Conservation (phyloP, 441 rosid species). For the Gossypium laxum region DNA sequence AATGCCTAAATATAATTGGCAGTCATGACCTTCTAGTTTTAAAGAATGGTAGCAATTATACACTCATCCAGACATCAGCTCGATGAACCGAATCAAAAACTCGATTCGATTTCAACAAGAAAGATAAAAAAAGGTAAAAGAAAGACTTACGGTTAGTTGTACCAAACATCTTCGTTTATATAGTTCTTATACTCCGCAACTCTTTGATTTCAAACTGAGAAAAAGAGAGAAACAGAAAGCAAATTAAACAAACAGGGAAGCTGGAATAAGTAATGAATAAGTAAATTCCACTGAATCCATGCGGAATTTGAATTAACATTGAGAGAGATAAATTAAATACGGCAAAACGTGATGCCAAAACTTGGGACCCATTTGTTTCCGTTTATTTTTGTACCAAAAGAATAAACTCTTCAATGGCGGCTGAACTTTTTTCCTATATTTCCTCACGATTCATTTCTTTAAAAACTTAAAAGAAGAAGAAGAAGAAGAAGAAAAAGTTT, state of each 20-base stretch:
- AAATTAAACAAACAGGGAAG: background rate
- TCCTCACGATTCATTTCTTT: background rate
- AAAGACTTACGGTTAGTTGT: conserved; percentile 45
- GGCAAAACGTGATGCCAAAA: background rate
- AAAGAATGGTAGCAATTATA: background rate
- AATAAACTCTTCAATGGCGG: background rate
- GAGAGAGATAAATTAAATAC: background rate
- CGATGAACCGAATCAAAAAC: background rate
- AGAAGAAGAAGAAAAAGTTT: background rate
- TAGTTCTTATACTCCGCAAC: conserved; percentile 12
- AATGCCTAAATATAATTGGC: background rate
- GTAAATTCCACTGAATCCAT: background rate
- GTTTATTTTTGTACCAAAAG: background rate
- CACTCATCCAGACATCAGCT: background rate
- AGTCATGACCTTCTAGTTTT: background rate
- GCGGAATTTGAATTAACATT: background rate
- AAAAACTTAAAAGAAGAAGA: background rate
- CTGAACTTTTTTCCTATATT: background rate
- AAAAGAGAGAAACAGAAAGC: conserved; percentile 9
- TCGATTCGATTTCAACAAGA: background rate
- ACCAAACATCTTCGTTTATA: conserved; percentile 49
- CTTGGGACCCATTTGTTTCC: background rate
- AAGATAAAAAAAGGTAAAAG: background rate
- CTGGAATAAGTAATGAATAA: background rate
- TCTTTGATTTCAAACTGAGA: conserved; percentile 17